Evolutionary conservation across 371 early-diverging fungal genomes (phyloP), one percentile per base, ranked within the genome.

Genomic region (Neoconidiobolus thromboides): DNA sequence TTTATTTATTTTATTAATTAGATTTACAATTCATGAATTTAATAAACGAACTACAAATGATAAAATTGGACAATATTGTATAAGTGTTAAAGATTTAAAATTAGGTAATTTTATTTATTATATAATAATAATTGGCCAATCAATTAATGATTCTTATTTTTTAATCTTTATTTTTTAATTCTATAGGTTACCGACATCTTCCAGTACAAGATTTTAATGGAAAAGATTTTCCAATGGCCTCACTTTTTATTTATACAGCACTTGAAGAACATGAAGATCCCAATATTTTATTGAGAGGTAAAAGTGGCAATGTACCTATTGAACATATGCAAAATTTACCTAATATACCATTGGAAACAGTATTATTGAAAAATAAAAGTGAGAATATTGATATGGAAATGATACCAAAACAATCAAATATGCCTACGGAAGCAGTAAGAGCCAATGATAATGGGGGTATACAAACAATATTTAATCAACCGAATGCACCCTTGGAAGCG

Each of bases 141-240:
- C 26, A 26, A 26, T 26, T 26, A 26, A 26, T 26, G 26, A 26
- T 26, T 26, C 26, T 26, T 26, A 26, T 26, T 26, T 26, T 26
- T 26, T 26, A 26, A 26, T 26, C 26, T 26, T 26, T 26, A 26
- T 26, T 26, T 26, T 26, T 26, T 26, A 10, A 57, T 9, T 5
- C 4, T 49, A 37, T 49, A 58, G 58, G 58, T 40, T 58, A 58
- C 37, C 4, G 48, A 48, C 48, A 58, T n/a, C n/a, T 58, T 2
- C 58, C 58, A 2, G 40, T 58, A 15, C 37, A 47, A 7, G 44
- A 57, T 44, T 1, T 15, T 37, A 38, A 46, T 39, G 46, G 58
- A 10, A 12, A 4, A 7, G 44, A 15, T 3, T 57, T 43, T 44
- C 57, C 57, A 7, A 43, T 57, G 12, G 57, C 57, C 42, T 57